Base-by-base conservation (phyloP, 495 filamentous ascomycete species). In the Trichoderma reesei region DNA sequence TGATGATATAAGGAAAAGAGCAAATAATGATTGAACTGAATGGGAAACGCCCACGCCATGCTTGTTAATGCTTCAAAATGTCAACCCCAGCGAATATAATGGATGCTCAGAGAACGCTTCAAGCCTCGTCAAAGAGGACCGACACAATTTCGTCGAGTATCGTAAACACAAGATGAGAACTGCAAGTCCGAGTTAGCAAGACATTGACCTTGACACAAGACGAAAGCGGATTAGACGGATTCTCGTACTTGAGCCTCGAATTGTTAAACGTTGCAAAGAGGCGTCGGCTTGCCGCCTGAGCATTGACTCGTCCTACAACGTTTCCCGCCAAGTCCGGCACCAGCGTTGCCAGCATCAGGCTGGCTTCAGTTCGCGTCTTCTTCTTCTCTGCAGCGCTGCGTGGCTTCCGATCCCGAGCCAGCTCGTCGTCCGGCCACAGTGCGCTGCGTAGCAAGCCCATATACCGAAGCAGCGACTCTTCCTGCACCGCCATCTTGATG, bases 201-300 rank as follows among this genome's bases (percentile, higher is more conserved):
- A 33, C 16, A 41, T n/a, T 8, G 37, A 11, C 31, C 2, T 31
- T n/a, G 33, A 39, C 33, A 33, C n/a, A 62, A 64, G 16, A 48
- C 61, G 31, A 5, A 18, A 48, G 41, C 4, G 5, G 0, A 14
- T 18, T 9, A 48, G n/a, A 18, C 18, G n/a, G 42, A 18, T 6
- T 6, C 0, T 48, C 83, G 69, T 73, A 86, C 85, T 91, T 92
- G 62, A 88, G 70, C 67, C 85, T 78, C 63, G 80, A 75, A 71
- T 94, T 95, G 70, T 95, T 96, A 64, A 95, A 79, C 8, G 86
- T 90, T 7, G 88, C 90, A 73, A 91, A 91, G 54, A 93, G 82
- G 59, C 89, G 83, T 64, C 91, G 79, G 33, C 89, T 88, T 37
- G 91, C 91, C 59, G 85, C 89, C 73, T 93, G 89, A 16, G 91